A percentile compares a stretch with the other conserved stretches of the same genome.
Evolutionary conservation across 352 stramenopile genomes (phyloP).

Genomic region (Globisporangium paddicum): DNA sequence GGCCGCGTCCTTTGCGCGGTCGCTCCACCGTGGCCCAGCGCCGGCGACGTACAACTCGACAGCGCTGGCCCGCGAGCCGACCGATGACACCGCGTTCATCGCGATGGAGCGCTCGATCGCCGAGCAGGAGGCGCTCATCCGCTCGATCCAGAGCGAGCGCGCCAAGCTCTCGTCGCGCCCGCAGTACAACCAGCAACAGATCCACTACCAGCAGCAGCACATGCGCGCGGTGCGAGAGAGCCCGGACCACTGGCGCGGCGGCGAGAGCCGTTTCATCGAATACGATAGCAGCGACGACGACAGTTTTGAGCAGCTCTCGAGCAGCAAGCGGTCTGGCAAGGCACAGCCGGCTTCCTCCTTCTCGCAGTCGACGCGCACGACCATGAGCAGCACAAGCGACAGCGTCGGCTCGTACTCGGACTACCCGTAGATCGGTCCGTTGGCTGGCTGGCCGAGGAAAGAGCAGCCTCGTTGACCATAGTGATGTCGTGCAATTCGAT

Average conservation of each 20-base stretch:
- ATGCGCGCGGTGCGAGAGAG: constrained; percentile 4
- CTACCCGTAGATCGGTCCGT: constrained; percentile 10
- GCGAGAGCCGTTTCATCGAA: constrained; percentile 11
- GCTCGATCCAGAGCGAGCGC: constrained; percentile 32
- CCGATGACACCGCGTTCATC: constrained; percentile 25
- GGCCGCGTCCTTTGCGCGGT: neutral
- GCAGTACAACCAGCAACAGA: neutral
- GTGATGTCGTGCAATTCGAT: no score
- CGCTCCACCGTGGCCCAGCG: constrained; percentile 11
- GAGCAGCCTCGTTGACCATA: no score
- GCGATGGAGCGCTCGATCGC: constrained; percentile 54
- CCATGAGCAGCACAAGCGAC: constrained; percentile 15
- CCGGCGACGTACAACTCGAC: constrained; percentile 18
- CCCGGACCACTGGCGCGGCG: constrained; percentile 3
- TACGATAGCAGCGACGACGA: constrained; percentile 13
- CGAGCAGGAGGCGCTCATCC: constrained; percentile 43
- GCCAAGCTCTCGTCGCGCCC: constrained; percentile 11
- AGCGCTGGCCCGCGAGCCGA: constrained; percentile 14
- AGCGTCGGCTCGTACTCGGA: constrained; percentile 13
- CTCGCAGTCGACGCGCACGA: constrained; percentile 14
- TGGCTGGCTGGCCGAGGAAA: no score
- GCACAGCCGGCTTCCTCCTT: neutral
- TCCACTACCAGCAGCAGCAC: constrained; percentile 10
- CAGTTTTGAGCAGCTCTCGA: constrained; percentile 3
- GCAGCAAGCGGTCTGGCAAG: no score